Base-by-base conservation (phyloP, 2,329 filamentous ascomycete species). In the Amphichorda felina region DNA sequence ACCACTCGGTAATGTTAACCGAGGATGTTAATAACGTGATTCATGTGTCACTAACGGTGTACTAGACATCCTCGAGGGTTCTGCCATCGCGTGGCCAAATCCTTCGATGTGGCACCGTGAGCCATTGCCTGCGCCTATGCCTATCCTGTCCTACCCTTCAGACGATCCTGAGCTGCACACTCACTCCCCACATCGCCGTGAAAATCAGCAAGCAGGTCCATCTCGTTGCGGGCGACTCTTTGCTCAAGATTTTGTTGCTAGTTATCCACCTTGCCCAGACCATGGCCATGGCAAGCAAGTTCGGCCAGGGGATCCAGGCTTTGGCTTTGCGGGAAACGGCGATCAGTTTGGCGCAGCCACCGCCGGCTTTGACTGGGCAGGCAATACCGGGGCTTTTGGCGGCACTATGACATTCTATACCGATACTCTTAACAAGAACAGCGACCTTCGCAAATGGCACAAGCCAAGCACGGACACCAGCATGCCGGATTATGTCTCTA, bases 61-160 rank as follows among this genome's bases (percentile, higher is more conserved):
- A 45, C 33, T 46, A 56, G 85, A 82, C 29, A 64, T 88, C 17
- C 68, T 93, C 21, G 82, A 29, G 54, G 66, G 63, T 40, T 77
- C 75, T 3, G 71, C 70, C 4, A 86, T 93, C 48, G 82, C 84
- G 3, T 93, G 84, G 82, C 85, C 85, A 7, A 87, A 82, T 50
- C 60, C 71, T 15, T 57, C 62, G 13, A 82, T 86, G 78, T 84
- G 76, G 78, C 64, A 64, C 15, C 66, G 65, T 26, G 54, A 60
- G 14, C 55, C 61, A 11, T 55, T 61, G 40, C 54, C 59, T 43
- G 57, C 50, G 37, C 60, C 54, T 30, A 63, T 56, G 52, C 55
- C 50, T 8, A 54, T 64, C 2, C 59, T 63, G 2, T 51, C 60
- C 1, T 59, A 60, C 25, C 50, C 55, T 4, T 51, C 58, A 2